These are phyloP conservation scores for Trifolium pratense DNA, from an alignment of 306 rosid genomes.

Conservation along the genomic window DNA sequence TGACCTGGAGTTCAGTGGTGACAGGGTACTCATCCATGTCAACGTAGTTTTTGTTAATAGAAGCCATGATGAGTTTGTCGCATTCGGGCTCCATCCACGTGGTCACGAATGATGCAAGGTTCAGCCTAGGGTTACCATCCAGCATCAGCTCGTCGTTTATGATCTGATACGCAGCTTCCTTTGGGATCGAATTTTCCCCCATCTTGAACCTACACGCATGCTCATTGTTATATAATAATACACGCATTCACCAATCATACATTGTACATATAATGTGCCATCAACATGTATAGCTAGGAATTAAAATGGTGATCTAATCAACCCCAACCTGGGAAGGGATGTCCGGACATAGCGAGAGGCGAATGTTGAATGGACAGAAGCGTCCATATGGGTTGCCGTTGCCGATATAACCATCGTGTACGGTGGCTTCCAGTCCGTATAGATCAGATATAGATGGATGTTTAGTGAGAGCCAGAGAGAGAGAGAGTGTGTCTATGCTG, in stretches of 20 bases:
- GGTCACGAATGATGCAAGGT: not conserved
- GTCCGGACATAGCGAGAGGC: slow-evolving; percentile 87
- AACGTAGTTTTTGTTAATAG: slow-evolving; percentile 87
- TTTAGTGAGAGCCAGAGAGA: not conserved
- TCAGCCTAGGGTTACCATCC: slow-evolving; percentile 14
- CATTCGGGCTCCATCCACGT: slow-evolving; percentile 18
- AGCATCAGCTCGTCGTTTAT: slow-evolving; percentile 8
- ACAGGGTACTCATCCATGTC: slow-evolving; percentile 97
- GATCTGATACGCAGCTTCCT: slow-evolving; percentile 6
- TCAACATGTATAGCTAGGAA: too few species aligned
- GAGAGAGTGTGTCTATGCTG: not conserved
- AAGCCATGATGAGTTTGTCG: slow-evolving; percentile 59
- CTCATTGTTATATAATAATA: not conserved
- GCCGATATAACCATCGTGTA: not conserved
- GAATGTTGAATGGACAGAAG: slow-evolving; percentile 5
- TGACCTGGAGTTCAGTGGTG: slow-evolving; percentile 70
- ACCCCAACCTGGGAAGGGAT: slow-evolving; percentile 68
- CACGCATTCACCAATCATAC: not conserved
- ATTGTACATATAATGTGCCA: not conserved
- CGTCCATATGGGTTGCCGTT: slow-evolving; percentile 6
- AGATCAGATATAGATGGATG: not conserved
- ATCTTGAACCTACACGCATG: slow-evolving; percentile 9
- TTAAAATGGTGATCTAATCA: slow-evolving; percentile 5
- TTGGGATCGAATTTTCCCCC: not conserved
- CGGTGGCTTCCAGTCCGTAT: not conserved